Conservation (phyloP, 2,329 filamentous ascomycete species). For the Capronia americana region DNA sequence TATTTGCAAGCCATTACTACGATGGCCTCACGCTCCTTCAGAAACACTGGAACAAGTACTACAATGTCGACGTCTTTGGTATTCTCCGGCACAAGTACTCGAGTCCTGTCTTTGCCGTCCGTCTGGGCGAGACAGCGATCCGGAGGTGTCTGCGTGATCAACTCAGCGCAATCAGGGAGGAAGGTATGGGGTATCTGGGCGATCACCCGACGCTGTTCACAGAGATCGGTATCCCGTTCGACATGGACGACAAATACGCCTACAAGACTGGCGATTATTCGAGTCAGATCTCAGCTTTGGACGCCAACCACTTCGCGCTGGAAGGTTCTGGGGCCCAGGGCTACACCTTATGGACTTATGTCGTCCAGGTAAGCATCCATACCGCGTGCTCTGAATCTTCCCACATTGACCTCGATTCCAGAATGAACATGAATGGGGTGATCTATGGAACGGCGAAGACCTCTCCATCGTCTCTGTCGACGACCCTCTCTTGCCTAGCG, state of each 20-base stretch:
- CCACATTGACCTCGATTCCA: constrained; percentile 43
- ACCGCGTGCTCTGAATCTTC: not conserved
- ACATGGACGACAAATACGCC: constrained; percentile 96
- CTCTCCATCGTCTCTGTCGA: constrained; percentile 87
- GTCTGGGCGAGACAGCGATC: constrained; percentile 90
- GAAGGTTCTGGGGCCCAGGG: constrained; percentile 85
- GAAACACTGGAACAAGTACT: constrained; percentile 97
- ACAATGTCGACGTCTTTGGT: constrained; percentile 96
- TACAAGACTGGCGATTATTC: constrained; percentile 96
- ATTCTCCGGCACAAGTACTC: constrained; percentile 87
- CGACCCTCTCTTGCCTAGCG: constrained; percentile 65
- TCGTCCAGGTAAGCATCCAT: constrained; percentile 62
- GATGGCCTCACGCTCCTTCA: constrained; percentile 96
- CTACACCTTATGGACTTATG: constrained; percentile 89
- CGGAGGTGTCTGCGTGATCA: constrained; percentile 92
- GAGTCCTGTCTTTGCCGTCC: constrained; percentile 88
- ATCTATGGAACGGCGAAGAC: constrained; percentile 98
- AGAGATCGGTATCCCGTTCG: constrained; percentile 97
- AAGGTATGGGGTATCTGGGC: constrained; percentile 87
- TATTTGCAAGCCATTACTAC: constrained; percentile 95
- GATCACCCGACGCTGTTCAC: constrained; percentile 88
- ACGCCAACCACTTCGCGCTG: constrained; percentile 92
- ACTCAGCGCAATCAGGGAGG: constrained; percentile 78
- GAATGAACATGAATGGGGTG: constrained; percentile 88
- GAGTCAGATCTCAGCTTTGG: constrained; percentile 88